A percentile compares a stretch with the other conserved stretches of the same genome.
Conservation (phyloP, 371 early-diverging fungal genomes). For the Dichotomocladium elegans region DNA sequence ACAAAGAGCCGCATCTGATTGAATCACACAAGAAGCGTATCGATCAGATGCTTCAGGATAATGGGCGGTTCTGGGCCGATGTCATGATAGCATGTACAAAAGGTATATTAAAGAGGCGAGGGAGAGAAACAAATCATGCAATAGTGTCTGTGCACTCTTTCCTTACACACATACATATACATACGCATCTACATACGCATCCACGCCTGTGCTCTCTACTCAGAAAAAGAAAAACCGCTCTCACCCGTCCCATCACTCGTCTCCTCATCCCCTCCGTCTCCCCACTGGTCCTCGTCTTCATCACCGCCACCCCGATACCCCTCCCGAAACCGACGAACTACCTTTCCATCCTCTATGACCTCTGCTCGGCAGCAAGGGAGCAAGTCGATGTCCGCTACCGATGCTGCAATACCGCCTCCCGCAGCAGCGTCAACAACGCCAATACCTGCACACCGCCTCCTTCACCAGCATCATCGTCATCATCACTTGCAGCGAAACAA, state of each 20-base stretch:
- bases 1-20: constrained; percentile 24
- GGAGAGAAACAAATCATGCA: not conserved
- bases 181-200: not conserved
- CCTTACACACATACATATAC: not conserved
- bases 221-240: constrained; percentile 6
- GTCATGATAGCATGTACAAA: constrained; percentile 18
- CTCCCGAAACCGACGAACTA: not conserved
- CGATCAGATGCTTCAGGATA: constrained; percentile 28
- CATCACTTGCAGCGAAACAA: not conserved
- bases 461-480: not conserved
- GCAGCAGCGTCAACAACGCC: not conserved
- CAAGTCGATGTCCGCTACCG: too few relatives aligned
- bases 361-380: too few relatives aligned
- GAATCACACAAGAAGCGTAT: constrained; percentile 25
- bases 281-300: not conserved
- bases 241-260: constrained; percentile 19
- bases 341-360: too few relatives aligned
- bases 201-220: not conserved
- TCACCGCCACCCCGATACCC: not conserved
- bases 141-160: not conserved
- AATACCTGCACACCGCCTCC: not conserved
- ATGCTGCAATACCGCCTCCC: too few relatives aligned
- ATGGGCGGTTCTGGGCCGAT: constrained; percentile 34
- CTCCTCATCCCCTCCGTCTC: constrained; percentile 3
- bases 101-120: constrained; percentile 6